These are phyloP conservation scores for Penicillium sp. DNA, from an alignment of 2,329 filamentous ascomycete genomes.

Conservation along the genomic window DNA sequence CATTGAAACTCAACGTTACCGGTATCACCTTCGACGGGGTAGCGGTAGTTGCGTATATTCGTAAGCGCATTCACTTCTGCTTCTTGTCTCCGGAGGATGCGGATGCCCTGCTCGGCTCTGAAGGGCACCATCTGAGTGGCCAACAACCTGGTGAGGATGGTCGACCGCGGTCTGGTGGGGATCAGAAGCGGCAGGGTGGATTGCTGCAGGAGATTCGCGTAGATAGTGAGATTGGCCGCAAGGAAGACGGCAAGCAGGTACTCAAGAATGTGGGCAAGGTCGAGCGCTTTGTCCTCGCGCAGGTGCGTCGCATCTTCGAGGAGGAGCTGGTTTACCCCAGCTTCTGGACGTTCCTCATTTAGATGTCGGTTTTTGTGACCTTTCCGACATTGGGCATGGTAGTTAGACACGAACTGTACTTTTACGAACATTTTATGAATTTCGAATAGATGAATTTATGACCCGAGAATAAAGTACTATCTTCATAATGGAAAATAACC, in stretches of 20 bases:
- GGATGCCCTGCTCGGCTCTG: conserved; percentile 66
- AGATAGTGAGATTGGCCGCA: conserved; percentile 94
- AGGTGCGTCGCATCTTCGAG: conserved; percentile 95
- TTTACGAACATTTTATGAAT: conserved; percentile 22
- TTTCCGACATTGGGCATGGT: not conserved
- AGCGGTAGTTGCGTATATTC: conserved; percentile 87
- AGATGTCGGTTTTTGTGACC: conserved; percentile 20
- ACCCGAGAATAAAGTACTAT: conserved; percentile 12
- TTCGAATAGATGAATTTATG: conserved; percentile 17
- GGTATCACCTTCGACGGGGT: conserved; percentile 94
- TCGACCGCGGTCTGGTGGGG: conserved; percentile 39
- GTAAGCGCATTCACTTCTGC: conserved; percentile 87
- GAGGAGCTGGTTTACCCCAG: conserved; percentile 98
- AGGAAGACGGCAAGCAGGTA: conserved; percentile 88
- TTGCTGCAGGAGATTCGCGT: conserved; percentile 90
- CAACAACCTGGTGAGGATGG: conserved; percentile 28
- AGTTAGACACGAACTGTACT: conserved; percentile 9
- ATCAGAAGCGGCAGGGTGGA: conserved; percentile 63
- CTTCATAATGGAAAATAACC: conserved; percentile 14
- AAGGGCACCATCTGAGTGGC: conserved; percentile 39
- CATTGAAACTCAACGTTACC: conserved; percentile 91
- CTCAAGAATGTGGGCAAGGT: conserved; percentile 99
- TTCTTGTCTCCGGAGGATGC: conserved; percentile 93
- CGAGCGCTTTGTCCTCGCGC: conserved; percentile 93
- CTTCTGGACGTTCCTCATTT: conserved; percentile 97